Evolutionary conservation across 2,329 filamentous ascomycete genomes (phyloP).

Genomic region (Botrytis pseudocinerea): DNA sequence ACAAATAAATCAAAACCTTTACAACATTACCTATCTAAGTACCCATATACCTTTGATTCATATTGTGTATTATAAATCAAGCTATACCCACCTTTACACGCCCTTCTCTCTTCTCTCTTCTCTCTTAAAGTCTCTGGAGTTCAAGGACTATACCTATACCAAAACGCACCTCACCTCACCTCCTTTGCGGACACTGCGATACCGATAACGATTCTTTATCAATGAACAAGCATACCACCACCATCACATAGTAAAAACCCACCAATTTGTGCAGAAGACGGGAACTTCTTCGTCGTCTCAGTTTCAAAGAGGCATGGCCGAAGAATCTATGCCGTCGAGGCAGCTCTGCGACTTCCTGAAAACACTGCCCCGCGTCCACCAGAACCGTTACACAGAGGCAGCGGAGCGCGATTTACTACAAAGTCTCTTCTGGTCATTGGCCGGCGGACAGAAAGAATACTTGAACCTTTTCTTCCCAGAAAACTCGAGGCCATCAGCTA

Average conservation of each 20-base stretch:
- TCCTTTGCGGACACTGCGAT: conserved; percentile 8
- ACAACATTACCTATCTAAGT: not conserved
- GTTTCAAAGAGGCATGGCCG: conserved; percentile 9
- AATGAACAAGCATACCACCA: conserved; percentile 11
- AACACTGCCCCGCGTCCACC: conserved; percentile 70
- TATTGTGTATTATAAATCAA: not conserved
- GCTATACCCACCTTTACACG: not conserved
- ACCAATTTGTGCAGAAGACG: conserved; percentile 4
- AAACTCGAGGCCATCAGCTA: conserved; percentile 54
- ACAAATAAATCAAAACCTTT: not conserved
- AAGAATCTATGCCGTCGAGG: conserved; percentile 50
- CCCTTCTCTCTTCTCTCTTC: not conserved
- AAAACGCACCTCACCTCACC: not conserved
- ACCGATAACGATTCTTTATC: conserved; percentile 25
- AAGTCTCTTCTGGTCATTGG: conserved; percentile 84
- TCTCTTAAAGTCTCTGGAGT: not conserved
- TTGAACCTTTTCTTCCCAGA: conserved; percentile 80
- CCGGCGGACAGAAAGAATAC: conserved; percentile 71
- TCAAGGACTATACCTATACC: not conserved
- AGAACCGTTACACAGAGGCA: conserved; percentile 72
- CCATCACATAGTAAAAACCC: not conserved
- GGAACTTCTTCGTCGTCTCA: not conserved
- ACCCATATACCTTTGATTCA: not conserved
- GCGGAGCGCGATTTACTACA: conserved; percentile 73
- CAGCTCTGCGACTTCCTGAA: conserved; percentile 82